These are phyloP conservation scores for Ceratobasidium sp. DNA, from an alignment of 1,284 basidiomycete species.

Conservation along the genomic window DNA sequence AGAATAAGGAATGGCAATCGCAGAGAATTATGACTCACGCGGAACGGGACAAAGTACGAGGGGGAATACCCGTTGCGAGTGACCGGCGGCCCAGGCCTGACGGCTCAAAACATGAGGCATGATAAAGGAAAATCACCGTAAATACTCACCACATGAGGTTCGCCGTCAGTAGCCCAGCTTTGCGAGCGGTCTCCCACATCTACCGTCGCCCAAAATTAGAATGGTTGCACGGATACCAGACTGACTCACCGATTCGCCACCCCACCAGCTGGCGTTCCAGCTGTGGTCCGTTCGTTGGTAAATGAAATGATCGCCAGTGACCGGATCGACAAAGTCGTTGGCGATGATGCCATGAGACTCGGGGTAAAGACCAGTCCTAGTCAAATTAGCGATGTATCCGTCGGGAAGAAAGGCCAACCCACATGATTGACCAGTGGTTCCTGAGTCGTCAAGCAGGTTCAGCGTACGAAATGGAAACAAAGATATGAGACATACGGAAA, in stretches of 20 bases:
- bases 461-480: not conserved
- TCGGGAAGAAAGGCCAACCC: slow-evolving; percentile 49
- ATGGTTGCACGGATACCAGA: not conserved
- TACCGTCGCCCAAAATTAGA: slow-evolving; percentile 54
- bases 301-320: slow-evolving; percentile 70
- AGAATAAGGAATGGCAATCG: slow-evolving; percentile 31
- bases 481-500: slow-evolving; percentile 75
- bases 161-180: slow-evolving; percentile 79
- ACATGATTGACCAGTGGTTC: slow-evolving; percentile 90
- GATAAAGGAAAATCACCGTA: not conserved
- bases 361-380: slow-evolving; percentile 87
- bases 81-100: slow-evolving; percentile 83
- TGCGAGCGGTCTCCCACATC: slow-evolving; percentile 91
- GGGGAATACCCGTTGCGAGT: slow-evolving; percentile 74
- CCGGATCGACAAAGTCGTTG: slow-evolving; percentile 91
- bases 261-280: slow-evolving; percentile 85
- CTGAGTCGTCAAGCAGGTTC: slow-evolving; percentile 57
- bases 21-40: slow-evolving; percentile 60
- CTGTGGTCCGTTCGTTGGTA: slow-evolving; percentile 74
- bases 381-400: not conserved
- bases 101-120: slow-evolving; percentile 15
- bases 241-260: slow-evolving; percentile 82
- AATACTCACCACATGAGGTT: slow-evolving; percentile 87
- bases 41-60: slow-evolving; percentile 83
- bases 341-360: slow-evolving; percentile 92